Conservation (phyloP, 768 basidiomycete species). For the Asterophora parasitica region DNA sequence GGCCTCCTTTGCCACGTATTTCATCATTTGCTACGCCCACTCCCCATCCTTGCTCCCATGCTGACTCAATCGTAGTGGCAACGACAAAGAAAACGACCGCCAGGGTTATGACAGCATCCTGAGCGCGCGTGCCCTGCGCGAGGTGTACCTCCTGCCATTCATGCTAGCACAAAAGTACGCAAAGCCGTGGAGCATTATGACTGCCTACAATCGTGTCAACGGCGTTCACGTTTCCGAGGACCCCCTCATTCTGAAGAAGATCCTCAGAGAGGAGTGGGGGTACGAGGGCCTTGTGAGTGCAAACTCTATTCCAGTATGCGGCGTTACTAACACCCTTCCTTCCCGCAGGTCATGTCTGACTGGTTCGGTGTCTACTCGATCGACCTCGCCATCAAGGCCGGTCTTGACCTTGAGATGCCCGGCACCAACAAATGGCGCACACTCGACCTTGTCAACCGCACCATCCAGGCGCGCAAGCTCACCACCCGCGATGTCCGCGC, state of each 20-base stretch:
- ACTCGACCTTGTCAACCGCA: slow-evolving; percentile 60
- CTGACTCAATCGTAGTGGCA: slow-evolving; percentile 39
- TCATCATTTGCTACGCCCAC: too few relatives aligned
- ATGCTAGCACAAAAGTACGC: slow-evolving; percentile 67
- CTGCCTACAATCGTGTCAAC: slow-evolving; percentile 74
- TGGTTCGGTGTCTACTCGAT: slow-evolving; percentile 78
- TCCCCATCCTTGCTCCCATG: too few relatives aligned
- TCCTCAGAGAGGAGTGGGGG: slow-evolving; percentile 68
- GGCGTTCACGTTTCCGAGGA: slow-evolving; percentile 72
- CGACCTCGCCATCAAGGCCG: slow-evolving; percentile 64
- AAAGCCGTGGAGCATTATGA: slow-evolving; percentile 67
- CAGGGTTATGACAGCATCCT: slow-evolving; percentile 64
- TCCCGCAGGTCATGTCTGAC: slow-evolving; percentile 64
- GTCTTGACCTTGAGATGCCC: slow-evolving; percentile 78
- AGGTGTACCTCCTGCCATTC: slow-evolving; percentile 74
- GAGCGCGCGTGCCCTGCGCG: slow-evolving; percentile 61
- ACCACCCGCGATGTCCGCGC: slow-evolving; percentile 60
- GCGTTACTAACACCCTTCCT: background rate
- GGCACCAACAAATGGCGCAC: slow-evolving; percentile 73
- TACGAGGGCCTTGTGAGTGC: slow-evolving; percentile 52
- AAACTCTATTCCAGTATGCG: too few relatives aligned
- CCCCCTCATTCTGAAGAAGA: slow-evolving; percentile 48
- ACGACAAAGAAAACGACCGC: slow-evolving; percentile 80
- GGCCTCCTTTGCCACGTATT: too few relatives aligned
- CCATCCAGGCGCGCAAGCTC: slow-evolving; percentile 58